Percentiles rank a stretch among this genome's conserved stretches.
Conservation (phyloP, 345 rosid species). For the Eucalyptus marginata region DNA sequence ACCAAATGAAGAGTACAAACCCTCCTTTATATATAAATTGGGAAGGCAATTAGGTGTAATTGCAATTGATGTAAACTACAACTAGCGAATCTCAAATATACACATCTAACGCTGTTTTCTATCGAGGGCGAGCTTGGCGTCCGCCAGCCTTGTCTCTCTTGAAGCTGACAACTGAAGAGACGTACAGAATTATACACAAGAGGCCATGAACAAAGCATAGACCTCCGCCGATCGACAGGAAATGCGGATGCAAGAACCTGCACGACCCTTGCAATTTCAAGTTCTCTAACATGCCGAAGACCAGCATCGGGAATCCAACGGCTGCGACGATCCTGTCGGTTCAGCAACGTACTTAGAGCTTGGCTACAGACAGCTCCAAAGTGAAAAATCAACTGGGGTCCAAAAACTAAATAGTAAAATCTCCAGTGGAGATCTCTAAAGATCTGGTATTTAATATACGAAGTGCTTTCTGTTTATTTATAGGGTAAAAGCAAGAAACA, state of each 20-base stretch:
- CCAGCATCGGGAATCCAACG: background rate
- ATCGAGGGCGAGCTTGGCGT: background rate
- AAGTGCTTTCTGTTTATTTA: background rate
- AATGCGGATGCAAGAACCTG: background rate
- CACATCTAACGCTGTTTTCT: background rate
- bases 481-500: background rate
- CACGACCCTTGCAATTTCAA: background rate
- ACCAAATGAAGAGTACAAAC: background rate
- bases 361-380: background rate
- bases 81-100: background rate
- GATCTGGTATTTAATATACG: background rate
- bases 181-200: background rate
- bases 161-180: background rate
- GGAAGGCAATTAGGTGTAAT: background rate
- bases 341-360: background rate
- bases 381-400: background rate
- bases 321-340: background rate
- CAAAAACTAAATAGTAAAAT: background rate
- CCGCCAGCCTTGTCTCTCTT: background rate
- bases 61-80: background rate
- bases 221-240: background rate
- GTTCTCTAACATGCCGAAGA: background rate
- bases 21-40: background rate
- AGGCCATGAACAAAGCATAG: background rate
- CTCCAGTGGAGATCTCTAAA: background rate